These are phyloP conservation scores for Apiotrichum veenhuisii DNA, from an alignment of 1,284 basidiomycete genomes.

Conservation along the genomic window DNA sequence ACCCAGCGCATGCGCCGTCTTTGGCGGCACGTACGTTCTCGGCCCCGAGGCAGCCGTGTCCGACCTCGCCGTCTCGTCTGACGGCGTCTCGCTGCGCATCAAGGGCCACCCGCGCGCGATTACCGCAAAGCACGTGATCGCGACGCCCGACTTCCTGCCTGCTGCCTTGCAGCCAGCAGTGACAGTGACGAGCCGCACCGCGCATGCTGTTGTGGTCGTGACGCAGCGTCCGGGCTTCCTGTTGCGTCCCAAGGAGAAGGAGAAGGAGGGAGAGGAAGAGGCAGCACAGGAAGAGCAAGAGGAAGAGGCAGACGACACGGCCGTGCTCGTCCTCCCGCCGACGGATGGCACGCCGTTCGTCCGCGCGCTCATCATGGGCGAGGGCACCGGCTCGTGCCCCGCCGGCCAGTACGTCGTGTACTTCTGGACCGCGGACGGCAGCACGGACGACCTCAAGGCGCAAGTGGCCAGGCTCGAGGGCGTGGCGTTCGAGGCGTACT, in stretches of 20 bases:
- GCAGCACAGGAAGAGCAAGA: constrained; percentile 17
- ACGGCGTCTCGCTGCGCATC: constrained; percentile 49
- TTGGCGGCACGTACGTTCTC: constrained; percentile 78
- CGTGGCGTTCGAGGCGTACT: constrained; percentile 5
- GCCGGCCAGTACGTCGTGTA: constrained; percentile 68
- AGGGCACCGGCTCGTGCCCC: constrained; percentile 80
- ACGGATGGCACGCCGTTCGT: constrained; percentile 57
- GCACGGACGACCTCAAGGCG: neutral
- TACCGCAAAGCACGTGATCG: constrained; percentile 49
- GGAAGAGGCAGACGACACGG: constrained; percentile 59
- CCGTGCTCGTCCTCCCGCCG: constrained; percentile 78
- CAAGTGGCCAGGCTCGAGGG: neutral
- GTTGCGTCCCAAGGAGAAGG: constrained; percentile 14
- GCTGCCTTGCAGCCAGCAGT: constrained; percentile 39
- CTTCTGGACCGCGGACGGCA: constrained; percentile 28
- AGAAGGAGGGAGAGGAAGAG: constrained; percentile 21
- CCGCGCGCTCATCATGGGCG: constrained; percentile 70
- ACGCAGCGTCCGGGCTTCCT: constrained; percentile 48
- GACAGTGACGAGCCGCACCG: constrained; percentile 32
- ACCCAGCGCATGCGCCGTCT: constrained; percentile 71
- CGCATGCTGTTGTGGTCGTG: constrained; percentile 67
- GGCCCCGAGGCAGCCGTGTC: constrained; percentile 45
- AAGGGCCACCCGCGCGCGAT: constrained; percentile 59
- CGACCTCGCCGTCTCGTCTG: constrained; percentile 7
- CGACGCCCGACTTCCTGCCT: constrained; percentile 53